A percentile compares a stretch with the other conserved stretches of the same genome.
Evolutionary conservation across 2,329 filamentous ascomycete species (phyloP).

Genomic region (Botryotinia calthae): DNA sequence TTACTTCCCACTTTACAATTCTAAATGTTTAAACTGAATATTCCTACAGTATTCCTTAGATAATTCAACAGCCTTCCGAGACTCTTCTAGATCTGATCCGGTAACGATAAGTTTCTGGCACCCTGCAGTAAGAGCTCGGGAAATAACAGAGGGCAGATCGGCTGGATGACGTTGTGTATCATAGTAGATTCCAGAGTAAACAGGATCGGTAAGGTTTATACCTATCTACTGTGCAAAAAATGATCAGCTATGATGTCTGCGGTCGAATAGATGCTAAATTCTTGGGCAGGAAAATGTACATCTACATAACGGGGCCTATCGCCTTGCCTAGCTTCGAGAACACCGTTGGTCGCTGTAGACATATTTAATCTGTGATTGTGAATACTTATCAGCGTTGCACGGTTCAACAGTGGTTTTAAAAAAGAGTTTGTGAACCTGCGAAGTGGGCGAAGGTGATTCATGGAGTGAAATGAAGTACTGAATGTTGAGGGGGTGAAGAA

Average conservation of each 20-base stretch:
- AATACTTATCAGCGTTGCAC: not conserved
- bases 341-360: slow-evolving; percentile 4
- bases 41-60: slow-evolving; percentile 69
- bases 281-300: slow-evolving; percentile 14
- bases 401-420: not conserved
- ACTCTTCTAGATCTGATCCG: slow-evolving; percentile 80
- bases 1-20: not conserved
- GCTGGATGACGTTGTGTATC: slow-evolving; percentile 72
- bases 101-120: slow-evolving; percentile 91
- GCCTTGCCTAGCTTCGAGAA: not conserved
- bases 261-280: not conserved
- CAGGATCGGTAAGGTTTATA: slow-evolving; percentile 92
- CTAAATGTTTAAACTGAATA: not conserved
- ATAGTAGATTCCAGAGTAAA: slow-evolving; percentile 82
- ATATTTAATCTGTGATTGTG: not conserved
- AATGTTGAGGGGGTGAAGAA: not conserved
- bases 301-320: slow-evolving; percentile 21
- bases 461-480: not conserved
- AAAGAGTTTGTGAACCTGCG: not conserved
- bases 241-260: slow-evolving; percentile 6
- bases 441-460: slow-evolving; percentile 10
- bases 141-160: slow-evolving; percentile 74
- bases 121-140: slow-evolving; percentile 72
- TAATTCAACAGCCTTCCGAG: slow-evolving; percentile 69
- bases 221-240: slow-evolving; percentile 60